Evolutionary conservation across 2,329 filamentous ascomycete species (phyloP), one percentile per base, ranked within the genome.

Genomic region (Dactylellina haptotyla): DNA sequence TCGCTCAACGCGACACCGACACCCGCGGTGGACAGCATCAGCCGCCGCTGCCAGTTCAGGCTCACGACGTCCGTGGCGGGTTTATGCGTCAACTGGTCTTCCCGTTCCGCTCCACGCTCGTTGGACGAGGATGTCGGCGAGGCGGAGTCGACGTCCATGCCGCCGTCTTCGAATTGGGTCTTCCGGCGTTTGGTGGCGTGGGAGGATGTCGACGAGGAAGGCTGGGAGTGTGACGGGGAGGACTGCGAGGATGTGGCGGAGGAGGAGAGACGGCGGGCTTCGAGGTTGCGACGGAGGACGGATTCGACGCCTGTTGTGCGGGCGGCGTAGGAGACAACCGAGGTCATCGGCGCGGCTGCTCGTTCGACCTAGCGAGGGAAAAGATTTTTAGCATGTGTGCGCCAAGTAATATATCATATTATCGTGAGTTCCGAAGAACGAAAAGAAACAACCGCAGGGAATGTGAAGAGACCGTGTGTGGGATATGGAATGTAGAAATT

Each of bases 1-100:
- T 96, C 90, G 78, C 90, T 96, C 86, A 99, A 92, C 0, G 95
- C 93, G 14, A 96, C 89, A 75, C 93, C 93, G 0, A 98, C 85
- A 0, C 93, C 94, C 0, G 93, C 96, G 0, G 94, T 97, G 3
- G 92, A 93, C 80, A 96, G 91, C 76, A 97, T 90, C 16, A 97
- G 84, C 12, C 93, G 88, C 9, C 90, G 91, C 74, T 91, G 91
- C 92, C 93, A 96, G 41, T 84, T 85, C 9, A 78, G 84, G 79
- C 46, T 80, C 76, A 76, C 79, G 78, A 61, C 79, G 78, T 26
- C 77, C 76, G 2, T 75, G 8, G 62, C 62, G 16, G 62, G 62
- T 66, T 45, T 80, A 66, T 48, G 80, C 70, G 23, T 72, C 56
- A 48, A 76, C 75, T 41, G 76, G 73, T 18, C 79, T 79, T 63